These are phyloP conservation scores for Sugiyamaella americana DNA, from an alignment of 805 yeast genomes.

Conservation along the genomic window DNA sequence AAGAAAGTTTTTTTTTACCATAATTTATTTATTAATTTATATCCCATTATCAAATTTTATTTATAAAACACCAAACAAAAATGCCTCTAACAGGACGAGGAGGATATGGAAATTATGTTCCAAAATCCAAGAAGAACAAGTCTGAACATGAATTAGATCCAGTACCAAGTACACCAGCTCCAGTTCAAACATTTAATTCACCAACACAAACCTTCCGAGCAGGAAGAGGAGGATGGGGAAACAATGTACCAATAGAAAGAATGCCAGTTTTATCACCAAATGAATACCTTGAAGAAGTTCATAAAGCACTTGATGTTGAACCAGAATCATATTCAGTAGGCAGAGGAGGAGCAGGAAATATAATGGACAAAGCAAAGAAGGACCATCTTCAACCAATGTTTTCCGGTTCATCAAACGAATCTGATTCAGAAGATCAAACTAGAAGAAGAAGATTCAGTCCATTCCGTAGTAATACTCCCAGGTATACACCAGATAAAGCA, in stretches of 20 bases:
- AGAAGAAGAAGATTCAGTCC: neutral
- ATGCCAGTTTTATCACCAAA: slow-evolving; percentile 28
- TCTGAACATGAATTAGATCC: slow-evolving; percentile 11
- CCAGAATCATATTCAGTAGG: slow-evolving; percentile 32
- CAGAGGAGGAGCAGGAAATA: slow-evolving; percentile 35
- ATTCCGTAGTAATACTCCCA: neutral
- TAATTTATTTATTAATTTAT: too few relatives aligned
- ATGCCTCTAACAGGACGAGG: slow-evolving; percentile 32
- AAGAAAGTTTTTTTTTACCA: too few relatives aligned
- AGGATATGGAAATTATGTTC: slow-evolving; percentile 28
- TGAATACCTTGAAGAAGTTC: slow-evolving; percentile 31
- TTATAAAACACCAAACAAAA: too few relatives aligned
- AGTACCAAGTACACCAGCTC: slow-evolving; percentile 29
- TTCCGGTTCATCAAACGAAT: slow-evolving; percentile 6
- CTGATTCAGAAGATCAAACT: neutral
- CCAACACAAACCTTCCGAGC: slow-evolving; percentile 31
- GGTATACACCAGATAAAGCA: neutral
- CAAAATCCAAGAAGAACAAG: slow-evolving; percentile 7
- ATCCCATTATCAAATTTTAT: too few relatives aligned
- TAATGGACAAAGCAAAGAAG: slow-evolving; percentile 13
- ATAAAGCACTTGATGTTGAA: slow-evolving; percentile 28
- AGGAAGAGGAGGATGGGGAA: slow-evolving; percentile 38
- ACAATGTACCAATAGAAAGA: slow-evolving; percentile 28
- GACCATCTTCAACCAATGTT: slow-evolving; percentile 3
- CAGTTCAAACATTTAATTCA: slow-evolving; percentile 32